Base-by-base conservation (phyloP, 768 basidiomycete species). In the Chiua virens region DNA sequence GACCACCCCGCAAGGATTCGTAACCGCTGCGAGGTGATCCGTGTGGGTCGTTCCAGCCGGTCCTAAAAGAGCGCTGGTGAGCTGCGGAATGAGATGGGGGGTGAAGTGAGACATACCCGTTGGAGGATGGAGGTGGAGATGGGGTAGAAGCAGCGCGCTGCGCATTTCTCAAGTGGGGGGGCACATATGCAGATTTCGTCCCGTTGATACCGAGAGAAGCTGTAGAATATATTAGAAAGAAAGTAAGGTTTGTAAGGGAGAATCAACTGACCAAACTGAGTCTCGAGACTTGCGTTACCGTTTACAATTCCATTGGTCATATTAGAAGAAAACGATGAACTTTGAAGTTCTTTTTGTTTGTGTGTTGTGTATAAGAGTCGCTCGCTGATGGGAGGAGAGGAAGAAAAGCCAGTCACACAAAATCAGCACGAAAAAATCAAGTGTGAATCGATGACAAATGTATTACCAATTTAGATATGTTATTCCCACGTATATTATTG, bases 221-320 rank as follows among this genome's bases (percentile, higher is more conserved):
- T 91, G 68, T 8, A 49, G 37, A 32, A 18, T 40, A 32, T 45
- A 47, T 17, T 55, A 22, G 45, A 44, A 46, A 36, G 39, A 39
- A 38, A 36, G 41, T 9, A 35, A 9, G 2, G 13, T 3, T 30
- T 3, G 18, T 49, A 45, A 36, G 41, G 20, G 20, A 20, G 1
- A 45, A 9, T 18, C 37, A 30, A 75, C 82, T 58, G 57, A 88
- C 89, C 79, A 70, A 92, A 87, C 69, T 83, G 79, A 68, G 77
- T 75, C 79, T 91, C 88, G 65, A 90, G 75, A 74, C 79, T 83
- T 71, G 79, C 71, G 65, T 73, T 75, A 69, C 79, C 84, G 75
- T 90, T 89, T 87, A 89, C 82, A 79, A 83, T 82, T 82, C 87
- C 89, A 91, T 90, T 90, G 77, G 87, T 85, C 89, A 91, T 91